Conservation (phyloP, 2,329 filamentous ascomycete species). For the Endocalyx cinctus region DNA sequence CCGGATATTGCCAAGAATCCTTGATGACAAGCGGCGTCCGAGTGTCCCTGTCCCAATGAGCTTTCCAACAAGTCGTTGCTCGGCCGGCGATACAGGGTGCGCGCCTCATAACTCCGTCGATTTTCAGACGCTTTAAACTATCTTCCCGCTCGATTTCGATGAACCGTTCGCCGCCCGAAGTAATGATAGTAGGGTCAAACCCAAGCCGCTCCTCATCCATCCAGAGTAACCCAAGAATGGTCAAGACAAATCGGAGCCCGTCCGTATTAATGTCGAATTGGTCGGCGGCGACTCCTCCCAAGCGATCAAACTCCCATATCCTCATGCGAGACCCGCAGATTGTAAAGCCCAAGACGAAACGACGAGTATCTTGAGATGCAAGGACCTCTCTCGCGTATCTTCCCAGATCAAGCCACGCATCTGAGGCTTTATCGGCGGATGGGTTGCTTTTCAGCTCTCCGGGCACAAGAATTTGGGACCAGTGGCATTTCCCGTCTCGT, state of each 20-base stretch:
- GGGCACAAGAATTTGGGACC: slow-evolving; percentile 34
- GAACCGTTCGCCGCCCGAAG: slow-evolving; percentile 25
- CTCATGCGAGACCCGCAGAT: slow-evolving; percentile 40
- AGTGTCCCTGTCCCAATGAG: slow-evolving; percentile 30
- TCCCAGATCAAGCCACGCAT: slow-evolving; percentile 37
- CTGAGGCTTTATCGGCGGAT: slow-evolving; percentile 27
- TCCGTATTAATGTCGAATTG: slow-evolving; percentile 42
- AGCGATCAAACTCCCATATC: slow-evolving; percentile 41
- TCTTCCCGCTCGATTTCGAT: slow-evolving; percentile 36
- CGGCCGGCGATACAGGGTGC: slow-evolving; percentile 30
- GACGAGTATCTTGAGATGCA: slow-evolving; percentile 33
- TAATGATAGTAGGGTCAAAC: slow-evolving; percentile 39
- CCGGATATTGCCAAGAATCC: slow-evolving; percentile 38
- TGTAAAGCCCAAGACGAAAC: slow-evolving; percentile 45
- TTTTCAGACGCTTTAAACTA: slow-evolving; percentile 33
- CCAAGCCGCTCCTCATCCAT: slow-evolving; percentile 36
- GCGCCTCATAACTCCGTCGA: slow-evolving; percentile 31
- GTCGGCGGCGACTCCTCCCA: slow-evolving; percentile 40
- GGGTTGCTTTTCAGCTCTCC: slow-evolving; percentile 40
- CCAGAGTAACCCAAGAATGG: slow-evolving; percentile 36
- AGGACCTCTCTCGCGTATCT: slow-evolving; percentile 41
- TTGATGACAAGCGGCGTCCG: slow-evolving; percentile 37
- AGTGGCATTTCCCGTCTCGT: slow-evolving; percentile 20
- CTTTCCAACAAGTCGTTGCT: slow-evolving; percentile 40
- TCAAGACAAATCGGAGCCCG: slow-evolving; percentile 32